phyloP scores from a whole-genome alignment of 176 grass and related monocot species.

The Paspalum vaginatum region DNA sequence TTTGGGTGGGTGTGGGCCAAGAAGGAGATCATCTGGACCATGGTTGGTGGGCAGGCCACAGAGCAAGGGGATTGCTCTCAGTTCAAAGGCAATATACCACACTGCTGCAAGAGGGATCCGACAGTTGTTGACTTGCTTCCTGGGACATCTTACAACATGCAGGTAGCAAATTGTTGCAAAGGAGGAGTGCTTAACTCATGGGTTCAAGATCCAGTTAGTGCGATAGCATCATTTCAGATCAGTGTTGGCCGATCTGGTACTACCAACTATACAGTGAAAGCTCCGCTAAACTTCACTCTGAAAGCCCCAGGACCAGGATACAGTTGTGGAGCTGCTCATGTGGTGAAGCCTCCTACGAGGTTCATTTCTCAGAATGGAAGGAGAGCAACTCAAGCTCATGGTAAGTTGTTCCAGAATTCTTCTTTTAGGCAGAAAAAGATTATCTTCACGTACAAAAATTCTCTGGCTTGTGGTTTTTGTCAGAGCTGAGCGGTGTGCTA shows the following conservation, averaged over 20 bases:
- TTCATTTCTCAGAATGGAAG: slow-evolving; percentile 67
- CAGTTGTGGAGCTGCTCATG: slow-evolving; percentile 56
- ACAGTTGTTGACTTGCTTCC: slow-evolving; percentile 66
- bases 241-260: slow-evolving; percentile 71
- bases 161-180: slow-evolving; percentile 73
- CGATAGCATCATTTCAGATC: slow-evolving; percentile 64
- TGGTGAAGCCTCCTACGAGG: slow-evolving; percentile 56
- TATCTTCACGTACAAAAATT: neutral
- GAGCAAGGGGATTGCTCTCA: slow-evolving; percentile 84
- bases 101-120: slow-evolving; percentile 70
- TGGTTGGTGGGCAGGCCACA: slow-evolving; percentile 60
- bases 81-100: slow-evolving; percentile 66
- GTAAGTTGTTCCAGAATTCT: slow-evolving; percentile 40
- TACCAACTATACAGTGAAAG: slow-evolving; percentile 68
- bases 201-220: slow-evolving; percentile 64
- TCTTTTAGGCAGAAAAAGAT: neutral
- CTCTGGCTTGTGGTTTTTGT: neutral
- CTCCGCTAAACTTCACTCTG: slow-evolving; percentile 59
- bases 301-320: slow-evolving; percentile 68
- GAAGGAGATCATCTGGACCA: slow-evolving; percentile 78
- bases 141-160: slow-evolving; percentile 59
- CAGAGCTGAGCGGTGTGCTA: slow-evolving; percentile 1
- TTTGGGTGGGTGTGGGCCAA: slow-evolving; percentile 79
- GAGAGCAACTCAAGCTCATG: slow-evolving; percentile 69
- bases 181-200: slow-evolving; percentile 73